These are phyloP conservation scores for Parascedosporium putredinis DNA, from an alignment of 2,329 filamentous ascomycete species.

Conservation along the genomic window DNA sequence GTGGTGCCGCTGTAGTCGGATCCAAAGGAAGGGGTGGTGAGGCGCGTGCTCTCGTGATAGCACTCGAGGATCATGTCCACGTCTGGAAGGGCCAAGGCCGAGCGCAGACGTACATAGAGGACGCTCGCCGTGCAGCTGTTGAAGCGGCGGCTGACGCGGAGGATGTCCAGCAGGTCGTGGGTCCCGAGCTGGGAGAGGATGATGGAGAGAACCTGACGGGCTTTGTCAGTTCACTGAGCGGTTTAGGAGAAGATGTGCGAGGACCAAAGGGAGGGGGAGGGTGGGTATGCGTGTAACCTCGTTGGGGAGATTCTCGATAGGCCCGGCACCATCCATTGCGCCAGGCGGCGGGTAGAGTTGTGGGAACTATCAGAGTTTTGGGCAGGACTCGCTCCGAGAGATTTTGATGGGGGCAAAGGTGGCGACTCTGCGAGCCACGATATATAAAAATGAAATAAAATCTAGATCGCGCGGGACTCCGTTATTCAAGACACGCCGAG, in stretches of 20 bases:
- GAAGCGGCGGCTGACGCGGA: slow-evolving; percentile 48
- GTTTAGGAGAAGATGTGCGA: background rate
- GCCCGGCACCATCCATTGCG: background rate
- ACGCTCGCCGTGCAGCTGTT: slow-evolving; percentile 50
- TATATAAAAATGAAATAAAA: no score
- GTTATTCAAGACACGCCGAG: background rate
- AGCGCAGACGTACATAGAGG: slow-evolving; percentile 49
- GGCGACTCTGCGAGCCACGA: no score
- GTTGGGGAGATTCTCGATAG: background rate
- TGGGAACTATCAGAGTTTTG: background rate
- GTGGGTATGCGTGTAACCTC: background rate
- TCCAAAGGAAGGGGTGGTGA: slow-evolving; percentile 55
- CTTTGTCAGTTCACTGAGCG: no score
- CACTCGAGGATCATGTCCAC: slow-evolving; percentile 68
- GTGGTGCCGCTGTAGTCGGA: slow-evolving; percentile 56
- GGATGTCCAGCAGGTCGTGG: slow-evolving; percentile 38
- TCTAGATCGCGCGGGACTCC: no score
- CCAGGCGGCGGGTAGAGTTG: background rate
- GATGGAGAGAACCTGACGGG: background rate
- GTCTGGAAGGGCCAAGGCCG: slow-evolving; percentile 45
- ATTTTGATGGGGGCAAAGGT: no score
- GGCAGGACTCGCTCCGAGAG: no score
- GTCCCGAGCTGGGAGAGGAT: slow-evolving; percentile 29
- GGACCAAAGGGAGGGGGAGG: background rate
- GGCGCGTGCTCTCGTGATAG: slow-evolving; percentile 60